A percentile compares a stretch with the other conserved stretches of the same genome.
Evolutionary conservation across 306 rosid species (phyloP).

Genomic region (Albizia julibrissin): DNA sequence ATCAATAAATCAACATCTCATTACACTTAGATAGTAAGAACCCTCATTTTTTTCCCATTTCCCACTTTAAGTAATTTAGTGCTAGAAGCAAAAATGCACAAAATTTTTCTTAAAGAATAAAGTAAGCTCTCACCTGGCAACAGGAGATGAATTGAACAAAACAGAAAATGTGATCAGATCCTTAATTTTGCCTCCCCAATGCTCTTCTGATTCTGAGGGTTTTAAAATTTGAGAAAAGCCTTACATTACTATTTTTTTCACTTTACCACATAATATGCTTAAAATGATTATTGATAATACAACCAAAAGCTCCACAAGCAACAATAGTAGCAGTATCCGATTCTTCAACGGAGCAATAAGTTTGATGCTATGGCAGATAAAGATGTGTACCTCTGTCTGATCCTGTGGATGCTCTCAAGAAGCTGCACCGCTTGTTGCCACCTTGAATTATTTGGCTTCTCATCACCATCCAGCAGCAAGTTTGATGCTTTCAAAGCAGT

Average conservation of each 20-base stretch:
- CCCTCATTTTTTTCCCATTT: conserved; percentile 6
- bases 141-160: conserved; percentile 29
- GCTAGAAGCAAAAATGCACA: conserved; percentile 10
- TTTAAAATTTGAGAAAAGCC: background rate
- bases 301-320: background rate
- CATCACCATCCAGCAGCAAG: conserved; percentile 54
- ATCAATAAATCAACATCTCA: conserved; percentile 12
- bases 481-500: conserved; percentile 66
- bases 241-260: conserved; percentile 4
- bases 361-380: conserved; percentile 9
- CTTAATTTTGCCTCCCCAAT: conserved; percentile 46
- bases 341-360: conserved; percentile 19
- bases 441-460: conserved; percentile 59
- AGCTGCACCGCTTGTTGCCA: conserved; percentile 72
- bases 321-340: background rate
- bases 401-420: conserved; percentile 61
- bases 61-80: conserved; percentile 13
- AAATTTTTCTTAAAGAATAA: conserved; percentile 2
- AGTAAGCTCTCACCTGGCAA: conserved; percentile 40
- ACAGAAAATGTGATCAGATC: conserved; percentile 41
- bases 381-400: conserved; percentile 67
- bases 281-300: conserved; percentile 1
- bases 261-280: background rate
- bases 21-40: conserved; percentile 6
- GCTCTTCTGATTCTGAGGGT: conserved; percentile 53